Conservation (phyloP, 129 eudicot species). For the Artemisia annua region DNA sequence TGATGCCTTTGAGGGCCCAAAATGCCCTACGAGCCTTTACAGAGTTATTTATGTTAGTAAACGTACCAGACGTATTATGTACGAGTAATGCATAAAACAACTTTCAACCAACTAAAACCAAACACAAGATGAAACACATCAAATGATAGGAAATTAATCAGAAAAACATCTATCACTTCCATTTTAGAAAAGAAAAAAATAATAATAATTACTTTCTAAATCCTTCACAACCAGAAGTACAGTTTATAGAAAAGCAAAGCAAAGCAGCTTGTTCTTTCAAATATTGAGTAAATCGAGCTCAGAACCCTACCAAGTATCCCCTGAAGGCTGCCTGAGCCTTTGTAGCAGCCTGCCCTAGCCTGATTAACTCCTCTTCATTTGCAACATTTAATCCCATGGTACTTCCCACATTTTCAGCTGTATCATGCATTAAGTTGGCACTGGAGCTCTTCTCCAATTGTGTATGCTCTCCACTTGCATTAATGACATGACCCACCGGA, state of each 20-base stretch:
- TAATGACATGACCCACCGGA: slow-evolving; percentile 39
- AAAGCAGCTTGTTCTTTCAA: not conserved
- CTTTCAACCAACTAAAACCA: not conserved
- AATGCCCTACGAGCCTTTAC: slow-evolving; percentile 92
- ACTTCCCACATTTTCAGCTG: slow-evolving; percentile 33
- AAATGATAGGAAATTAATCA: not conserved
- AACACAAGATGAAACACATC: too few species aligned
- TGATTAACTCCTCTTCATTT: slow-evolving; percentile 52
- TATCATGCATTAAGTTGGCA: slow-evolving; percentile 34
- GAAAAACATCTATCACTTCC: not conserved
- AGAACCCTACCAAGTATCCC: slow-evolving; percentile 82
- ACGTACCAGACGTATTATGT: not conserved
- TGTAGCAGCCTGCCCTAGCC: slow-evolving; percentile 76
- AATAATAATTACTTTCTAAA: not conserved
- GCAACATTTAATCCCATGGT: slow-evolving; percentile 26
- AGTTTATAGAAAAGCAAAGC: not conserved
- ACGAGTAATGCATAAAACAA: not conserved
- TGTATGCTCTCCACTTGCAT: slow-evolving; percentile 34
- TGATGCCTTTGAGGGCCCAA: slow-evolving; percentile 89
- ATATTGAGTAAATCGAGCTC: slow-evolving; percentile 6
- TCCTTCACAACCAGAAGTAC: slow-evolving; percentile 7
- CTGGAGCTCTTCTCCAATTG: slow-evolving; percentile 44
- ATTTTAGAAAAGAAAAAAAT: not conserved
- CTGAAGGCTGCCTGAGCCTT: slow-evolving; percentile 93
- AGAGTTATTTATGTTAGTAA: slow-evolving; percentile 17